Conservation (phyloP, 192 early-diverging fungal species). For the Pilaira anomala region DNA sequence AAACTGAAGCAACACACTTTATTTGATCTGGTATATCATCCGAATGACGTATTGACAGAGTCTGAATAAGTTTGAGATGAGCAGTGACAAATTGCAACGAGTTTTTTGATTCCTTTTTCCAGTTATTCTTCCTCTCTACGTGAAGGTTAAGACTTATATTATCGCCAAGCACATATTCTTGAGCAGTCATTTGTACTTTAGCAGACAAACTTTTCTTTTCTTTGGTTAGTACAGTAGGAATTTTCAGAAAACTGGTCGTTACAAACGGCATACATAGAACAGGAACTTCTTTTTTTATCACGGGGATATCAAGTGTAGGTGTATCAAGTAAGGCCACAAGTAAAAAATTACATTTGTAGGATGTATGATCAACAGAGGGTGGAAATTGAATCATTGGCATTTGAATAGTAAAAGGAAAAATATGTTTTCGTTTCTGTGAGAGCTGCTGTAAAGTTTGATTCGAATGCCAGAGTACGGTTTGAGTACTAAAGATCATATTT, state of each 20-base stretch:
- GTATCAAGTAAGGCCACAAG: conserved; percentile 9
- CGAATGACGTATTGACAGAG: background rate
- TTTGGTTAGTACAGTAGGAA: background rate
- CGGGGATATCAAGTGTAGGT: background rate
- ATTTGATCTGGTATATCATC: background rate
- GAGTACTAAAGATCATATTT: conserved; percentile 9
- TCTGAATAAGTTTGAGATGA: conserved; percentile 1
- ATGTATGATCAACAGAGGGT: conserved; percentile 5
- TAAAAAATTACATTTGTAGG: conserved; percentile 7
- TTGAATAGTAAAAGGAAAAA: conserved; percentile 21
- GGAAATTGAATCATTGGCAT: conserved; percentile 29
- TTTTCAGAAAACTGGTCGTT: conserved; percentile 15
- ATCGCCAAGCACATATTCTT: conserved; percentile 22
- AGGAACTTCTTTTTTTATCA: background rate
- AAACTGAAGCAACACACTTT: background rate
- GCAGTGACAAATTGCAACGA: background rate
- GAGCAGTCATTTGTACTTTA: background rate
- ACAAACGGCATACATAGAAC: conserved; percentile 18
- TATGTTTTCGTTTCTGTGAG: background rate
- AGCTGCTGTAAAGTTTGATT: background rate
- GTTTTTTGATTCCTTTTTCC: background rate
- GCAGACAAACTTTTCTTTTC: background rate
- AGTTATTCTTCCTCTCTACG: background rate
- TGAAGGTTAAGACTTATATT: background rate
- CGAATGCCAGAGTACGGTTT: background rate